Conservation (phyloP, 1,284 basidiomycete species). For the Cutaneotrichosporon sp. region DNA sequence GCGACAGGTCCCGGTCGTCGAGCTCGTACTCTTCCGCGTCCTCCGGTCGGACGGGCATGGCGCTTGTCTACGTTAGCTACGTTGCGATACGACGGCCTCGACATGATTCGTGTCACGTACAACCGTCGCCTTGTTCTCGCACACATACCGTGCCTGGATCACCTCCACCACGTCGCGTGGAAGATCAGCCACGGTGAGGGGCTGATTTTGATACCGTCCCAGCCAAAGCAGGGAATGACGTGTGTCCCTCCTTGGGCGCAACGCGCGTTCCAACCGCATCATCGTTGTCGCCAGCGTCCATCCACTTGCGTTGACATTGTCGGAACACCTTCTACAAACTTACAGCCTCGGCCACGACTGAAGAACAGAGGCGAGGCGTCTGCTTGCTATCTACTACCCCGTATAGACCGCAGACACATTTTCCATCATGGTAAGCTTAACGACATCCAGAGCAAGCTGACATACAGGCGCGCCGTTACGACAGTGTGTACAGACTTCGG, state of each 20-base stretch:
- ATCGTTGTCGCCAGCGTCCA: neutral
- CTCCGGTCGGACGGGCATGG: constrained; percentile 16
- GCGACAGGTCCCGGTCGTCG: constrained; percentile 6
- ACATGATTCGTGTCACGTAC: neutral
- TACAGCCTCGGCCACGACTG: too few relatives aligned
- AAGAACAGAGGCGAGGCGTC: neutral
- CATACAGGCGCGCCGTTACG: constrained; percentile 75
- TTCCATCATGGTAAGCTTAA: constrained; percentile 27
- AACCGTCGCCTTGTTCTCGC: neutral
- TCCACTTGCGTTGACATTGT: neutral
- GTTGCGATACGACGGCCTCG: too few relatives aligned
- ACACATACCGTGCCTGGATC: neutral
- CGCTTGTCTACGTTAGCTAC: neutral
- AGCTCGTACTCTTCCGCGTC: constrained; percentile 44
- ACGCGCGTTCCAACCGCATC: constrained; percentile 8
- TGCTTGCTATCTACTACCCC: too few relatives aligned
- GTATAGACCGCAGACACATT: too few relatives aligned
- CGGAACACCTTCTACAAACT: neutral
- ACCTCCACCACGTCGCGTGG: neutral
- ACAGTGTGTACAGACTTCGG: constrained; percentile 57
- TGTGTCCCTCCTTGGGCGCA: neutral
- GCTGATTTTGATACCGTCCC: neutral
- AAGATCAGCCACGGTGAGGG: neutral
- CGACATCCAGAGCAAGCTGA: constrained; percentile 8
- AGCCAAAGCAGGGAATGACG: neutral